Conservation (phyloP, 805 yeast species). For the Spathaspora hagerdaliae region DNA sequence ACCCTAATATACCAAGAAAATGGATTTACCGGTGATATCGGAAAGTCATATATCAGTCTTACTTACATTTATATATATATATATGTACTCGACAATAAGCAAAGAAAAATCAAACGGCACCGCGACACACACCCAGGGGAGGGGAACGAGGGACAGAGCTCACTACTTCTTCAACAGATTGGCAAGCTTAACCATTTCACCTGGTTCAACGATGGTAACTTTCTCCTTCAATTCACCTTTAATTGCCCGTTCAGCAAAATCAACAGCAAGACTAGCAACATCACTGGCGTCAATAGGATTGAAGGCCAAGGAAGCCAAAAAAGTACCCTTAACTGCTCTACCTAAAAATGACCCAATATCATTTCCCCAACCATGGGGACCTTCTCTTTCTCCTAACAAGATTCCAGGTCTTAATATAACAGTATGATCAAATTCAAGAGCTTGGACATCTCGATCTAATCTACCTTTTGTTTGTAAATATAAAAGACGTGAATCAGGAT, state of each 20-base stretch:
- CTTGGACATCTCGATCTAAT: conserved; percentile 63
- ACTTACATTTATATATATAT: no score
- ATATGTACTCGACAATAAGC: no score
- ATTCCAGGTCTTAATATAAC: conserved; percentile 77
- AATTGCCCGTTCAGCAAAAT: conserved; percentile 26
- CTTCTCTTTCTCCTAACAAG: conserved; percentile 59
- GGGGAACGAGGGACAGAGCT: not conserved
- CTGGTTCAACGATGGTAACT: conserved; percentile 18
- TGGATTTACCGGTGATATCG: no score
- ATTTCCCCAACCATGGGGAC: conserved; percentile 35
- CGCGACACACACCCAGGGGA: no score
- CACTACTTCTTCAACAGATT: conserved; percentile 3
- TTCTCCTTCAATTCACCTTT: conserved; percentile 12
- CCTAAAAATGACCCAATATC: conserved; percentile 28
- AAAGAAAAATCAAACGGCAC: no score
- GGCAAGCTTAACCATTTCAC: conserved; percentile 18
- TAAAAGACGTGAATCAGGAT: conserved; percentile 49
- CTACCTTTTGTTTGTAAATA: conserved; percentile 72
- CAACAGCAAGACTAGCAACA: conserved; percentile 55
- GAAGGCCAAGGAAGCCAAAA: conserved; percentile 4
- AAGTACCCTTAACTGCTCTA: conserved; percentile 12
- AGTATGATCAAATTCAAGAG: conserved; percentile 63
- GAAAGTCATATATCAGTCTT: no score
- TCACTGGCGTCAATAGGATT: conserved; percentile 63
- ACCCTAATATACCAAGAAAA: no score